Conservation (phyloP, 108 stramenopile species). For the Fistulifera solaris region DNA sequence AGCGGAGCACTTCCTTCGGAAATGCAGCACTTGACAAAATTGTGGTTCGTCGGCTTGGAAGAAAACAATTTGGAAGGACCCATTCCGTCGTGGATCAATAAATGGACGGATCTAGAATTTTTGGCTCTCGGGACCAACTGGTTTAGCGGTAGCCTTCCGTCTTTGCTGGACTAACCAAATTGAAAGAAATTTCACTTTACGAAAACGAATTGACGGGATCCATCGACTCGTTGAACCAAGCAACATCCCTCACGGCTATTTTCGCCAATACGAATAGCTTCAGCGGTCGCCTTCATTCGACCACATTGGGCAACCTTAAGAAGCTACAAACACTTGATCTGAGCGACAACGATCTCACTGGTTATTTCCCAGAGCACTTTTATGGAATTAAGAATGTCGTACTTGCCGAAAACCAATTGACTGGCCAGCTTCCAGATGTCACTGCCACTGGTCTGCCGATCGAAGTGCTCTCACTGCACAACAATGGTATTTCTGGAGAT, state of each 20-base stretch:
- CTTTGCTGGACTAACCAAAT: conserved; percentile 1
- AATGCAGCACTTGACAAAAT: conserved; percentile 12
- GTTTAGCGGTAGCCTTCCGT: conserved; percentile 25
- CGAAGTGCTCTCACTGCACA: background rate
- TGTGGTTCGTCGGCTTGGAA: background rate
- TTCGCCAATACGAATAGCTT: conserved; percentile 29
- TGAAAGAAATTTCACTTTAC: conserved; percentile 25
- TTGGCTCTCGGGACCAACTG: conserved; percentile 5
- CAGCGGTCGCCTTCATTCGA: conserved; percentile 12
- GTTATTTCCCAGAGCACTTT: conserved; percentile 17
- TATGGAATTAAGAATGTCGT: conserved; percentile 2
- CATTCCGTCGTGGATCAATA: background rate
- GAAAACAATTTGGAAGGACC: background rate
- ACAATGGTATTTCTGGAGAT: conserved; percentile 3
- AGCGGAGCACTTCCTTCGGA: conserved; percentile 11
- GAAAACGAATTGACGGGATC: conserved; percentile 25
- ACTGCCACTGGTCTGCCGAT: conserved; percentile 5
- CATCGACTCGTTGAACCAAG: conserved; percentile 11
- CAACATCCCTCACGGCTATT: conserved; percentile 13
- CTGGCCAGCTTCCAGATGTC: conserved; percentile 12
- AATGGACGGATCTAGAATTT: conserved; percentile 8
- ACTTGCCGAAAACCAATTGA: conserved; percentile 6
- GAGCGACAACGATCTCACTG: conserved; percentile 18
- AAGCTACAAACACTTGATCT: conserved; percentile 18
- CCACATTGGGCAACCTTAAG: background rate